Percentiles rank a stretch among this genome's conserved stretches.
These are phyloP conservation scores for Cantharellus anzutake DNA, from an alignment of 768 basidiomycete genomes.

Conservation along the genomic window DNA sequence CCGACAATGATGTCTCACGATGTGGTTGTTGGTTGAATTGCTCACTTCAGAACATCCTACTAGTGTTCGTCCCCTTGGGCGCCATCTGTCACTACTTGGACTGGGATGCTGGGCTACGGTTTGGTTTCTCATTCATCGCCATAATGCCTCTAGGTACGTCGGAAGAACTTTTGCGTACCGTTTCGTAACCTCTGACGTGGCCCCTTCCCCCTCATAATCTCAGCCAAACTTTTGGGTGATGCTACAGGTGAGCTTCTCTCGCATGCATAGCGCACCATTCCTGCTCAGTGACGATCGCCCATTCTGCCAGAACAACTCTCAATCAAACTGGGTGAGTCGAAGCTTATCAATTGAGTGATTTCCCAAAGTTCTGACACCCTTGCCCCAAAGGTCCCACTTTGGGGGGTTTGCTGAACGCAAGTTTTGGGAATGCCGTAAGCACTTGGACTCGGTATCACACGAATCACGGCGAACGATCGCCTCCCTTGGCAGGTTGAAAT, in stretches of 20 bases:
- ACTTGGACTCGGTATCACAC: not conserved
- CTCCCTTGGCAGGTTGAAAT: slow-evolving; percentile 76
- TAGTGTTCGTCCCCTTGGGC: slow-evolving; percentile 64
- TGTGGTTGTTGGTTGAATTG: too few species aligned
- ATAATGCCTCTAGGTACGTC: slow-evolving; percentile 71
- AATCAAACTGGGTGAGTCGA: slow-evolving; percentile 43
- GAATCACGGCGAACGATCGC: not conserved
- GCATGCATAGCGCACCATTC: not conserved
- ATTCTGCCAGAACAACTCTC: slow-evolving; percentile 42
- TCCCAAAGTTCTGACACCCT: not conserved
- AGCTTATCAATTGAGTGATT: not conserved
- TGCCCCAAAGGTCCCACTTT: slow-evolving; percentile 28
- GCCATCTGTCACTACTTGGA: slow-evolving; percentile 38
- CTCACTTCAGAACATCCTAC: slow-evolving; percentile 23
- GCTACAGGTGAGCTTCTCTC: slow-evolving; percentile 25
- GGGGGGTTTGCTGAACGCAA: slow-evolving; percentile 70
- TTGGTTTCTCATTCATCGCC: slow-evolving; percentile 58
- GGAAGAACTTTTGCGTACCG: slow-evolving; percentile 21
- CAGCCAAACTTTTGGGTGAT: slow-evolving; percentile 46
- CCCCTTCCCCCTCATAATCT: not conserved
- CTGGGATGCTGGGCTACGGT: slow-evolving; percentile 65
- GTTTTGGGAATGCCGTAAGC: slow-evolving; percentile 12
- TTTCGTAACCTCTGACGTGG: not conserved
- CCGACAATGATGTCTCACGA: too few species aligned
- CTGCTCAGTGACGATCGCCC: not conserved